Conservation (phyloP, 2,329 filamentous ascomycete genomes). For the Sordariomycetes sp. region DNA sequence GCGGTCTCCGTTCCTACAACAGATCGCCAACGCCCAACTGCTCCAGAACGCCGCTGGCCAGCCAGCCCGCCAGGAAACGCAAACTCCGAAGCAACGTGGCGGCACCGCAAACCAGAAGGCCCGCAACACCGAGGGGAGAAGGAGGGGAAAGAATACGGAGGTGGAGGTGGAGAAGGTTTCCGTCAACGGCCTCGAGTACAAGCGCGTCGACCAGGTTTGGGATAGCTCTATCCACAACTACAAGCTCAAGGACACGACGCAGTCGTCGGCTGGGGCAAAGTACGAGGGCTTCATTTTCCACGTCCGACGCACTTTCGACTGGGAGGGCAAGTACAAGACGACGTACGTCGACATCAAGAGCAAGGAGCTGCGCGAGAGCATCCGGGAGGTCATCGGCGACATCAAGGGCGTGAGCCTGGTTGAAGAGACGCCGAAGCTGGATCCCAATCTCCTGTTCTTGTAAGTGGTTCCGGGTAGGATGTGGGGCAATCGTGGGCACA, state of each 20-base stretch:
- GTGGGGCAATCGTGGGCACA: neutral
- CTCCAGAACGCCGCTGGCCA: neutral
- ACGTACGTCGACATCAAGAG: constrained; percentile 81
- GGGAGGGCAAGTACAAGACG: constrained; percentile 65
- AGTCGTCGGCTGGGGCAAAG: constrained; percentile 32
- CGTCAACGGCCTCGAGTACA: neutral
- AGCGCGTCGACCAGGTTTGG: constrained; percentile 43
- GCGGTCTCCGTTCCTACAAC: neutral
- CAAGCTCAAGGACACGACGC: constrained; percentile 43
- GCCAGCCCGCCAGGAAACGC: neutral
- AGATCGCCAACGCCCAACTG: neutral
- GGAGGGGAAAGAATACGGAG: neutral
- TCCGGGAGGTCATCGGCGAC: constrained; percentile 25
- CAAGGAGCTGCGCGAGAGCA: constrained; percentile 60
- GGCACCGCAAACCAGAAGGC: neutral
- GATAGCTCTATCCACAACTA: constrained; percentile 36
- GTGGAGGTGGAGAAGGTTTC: neutral
- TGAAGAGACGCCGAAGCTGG: constrained; percentile 64
- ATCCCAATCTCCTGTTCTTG: constrained; percentile 61
- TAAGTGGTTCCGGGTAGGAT: constrained; percentile 18
- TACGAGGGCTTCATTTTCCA: constrained; percentile 78
- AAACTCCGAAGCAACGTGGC: neutral
- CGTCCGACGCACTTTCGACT: constrained; percentile 72
- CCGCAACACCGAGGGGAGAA: neutral
- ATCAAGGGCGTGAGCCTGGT: constrained; percentile 57